These are phyloP conservation scores for Rutstroemia sp. DNA, from an alignment of 2,329 filamentous ascomycete genomes.

Conservation along the genomic window DNA sequence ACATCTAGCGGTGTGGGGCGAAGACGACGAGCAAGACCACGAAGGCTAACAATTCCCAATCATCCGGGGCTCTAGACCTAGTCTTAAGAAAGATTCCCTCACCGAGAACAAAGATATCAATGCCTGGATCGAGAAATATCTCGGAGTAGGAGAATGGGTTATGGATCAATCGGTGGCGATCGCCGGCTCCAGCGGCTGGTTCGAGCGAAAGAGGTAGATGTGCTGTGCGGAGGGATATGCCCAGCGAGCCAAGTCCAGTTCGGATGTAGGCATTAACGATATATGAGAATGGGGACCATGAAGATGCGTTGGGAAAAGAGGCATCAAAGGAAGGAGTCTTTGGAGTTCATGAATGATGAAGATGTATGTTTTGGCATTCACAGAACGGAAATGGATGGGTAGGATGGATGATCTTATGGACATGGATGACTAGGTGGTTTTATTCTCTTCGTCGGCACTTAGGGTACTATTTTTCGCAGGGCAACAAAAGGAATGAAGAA, in stretches of 20 bases:
- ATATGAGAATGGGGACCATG: neutral
- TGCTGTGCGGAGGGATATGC: no score
- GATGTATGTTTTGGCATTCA: neutral
- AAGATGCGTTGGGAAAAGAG: neutral
- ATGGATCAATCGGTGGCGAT: conserved; percentile 97
- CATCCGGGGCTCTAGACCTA: conserved; percentile 48
- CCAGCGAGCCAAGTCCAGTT: no score
- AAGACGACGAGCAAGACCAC: conserved; percentile 5
- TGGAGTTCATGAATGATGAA: neutral
- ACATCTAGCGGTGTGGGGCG: conserved; percentile 11
- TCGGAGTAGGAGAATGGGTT: conserved; percentile 92
- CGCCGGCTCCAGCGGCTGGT: conserved; percentile 80
- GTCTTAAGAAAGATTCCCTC: conserved; percentile 75
- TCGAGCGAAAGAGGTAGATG: conserved; percentile 72
- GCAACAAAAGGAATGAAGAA: no score
- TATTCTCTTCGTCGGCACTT: no score
- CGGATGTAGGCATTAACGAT: neutral
- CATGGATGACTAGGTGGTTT: no score
- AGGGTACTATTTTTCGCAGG: no score
- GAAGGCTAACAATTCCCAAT: conserved; percentile 39
- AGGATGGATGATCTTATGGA: no score
- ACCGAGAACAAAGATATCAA: conserved; percentile 76
- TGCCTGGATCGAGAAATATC: conserved; percentile 87
- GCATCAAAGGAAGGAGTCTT: neutral
- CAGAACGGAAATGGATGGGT: neutral